These are phyloP conservation scores for Pseudogymnoascus sp. DNA, from an alignment of 2,329 filamentous ascomycete species.

Conservation along the genomic window DNA sequence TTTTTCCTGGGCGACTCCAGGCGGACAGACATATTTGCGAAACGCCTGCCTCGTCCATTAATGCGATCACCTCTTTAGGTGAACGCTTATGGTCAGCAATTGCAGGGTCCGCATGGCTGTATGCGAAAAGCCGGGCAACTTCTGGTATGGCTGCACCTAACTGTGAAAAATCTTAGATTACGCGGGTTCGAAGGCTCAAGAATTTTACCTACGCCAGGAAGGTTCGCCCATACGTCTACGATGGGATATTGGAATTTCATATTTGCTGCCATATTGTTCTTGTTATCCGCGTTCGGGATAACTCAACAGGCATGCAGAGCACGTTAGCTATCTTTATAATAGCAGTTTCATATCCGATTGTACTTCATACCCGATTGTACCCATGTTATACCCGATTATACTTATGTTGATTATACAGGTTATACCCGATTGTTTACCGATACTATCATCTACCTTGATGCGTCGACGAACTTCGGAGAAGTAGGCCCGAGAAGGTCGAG, in stretches of 20 bases:
- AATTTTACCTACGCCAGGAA: slow-evolving; percentile 6
- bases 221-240: slow-evolving; percentile 13
- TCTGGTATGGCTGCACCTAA: slow-evolving; percentile 10
- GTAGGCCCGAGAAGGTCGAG: not conserved
- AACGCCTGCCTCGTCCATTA: slow-evolving; percentile 19
- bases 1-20: slow-evolving; percentile 19
- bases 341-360: not conserved
- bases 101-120: slow-evolving; percentile 10
- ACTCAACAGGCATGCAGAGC: not conserved
- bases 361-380: not conserved
- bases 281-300: not conserved
- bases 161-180: not conserved
- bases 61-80: slow-evolving; percentile 16
- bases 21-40: slow-evolving; percentile 19
- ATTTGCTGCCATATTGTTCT: not conserved
- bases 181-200: not conserved
- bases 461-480: too few relatives aligned
- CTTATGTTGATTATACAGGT: not conserved
- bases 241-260: not conserved
- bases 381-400: not conserved
- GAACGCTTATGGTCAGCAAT: slow-evolving; percentile 12
- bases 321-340: not conserved
- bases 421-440: not conserved
- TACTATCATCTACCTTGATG: not conserved
- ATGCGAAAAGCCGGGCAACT: slow-evolving; percentile 10